Conservation (phyloP, 176 grass and related monocot species). For the Musa troglodytarum region DNA sequence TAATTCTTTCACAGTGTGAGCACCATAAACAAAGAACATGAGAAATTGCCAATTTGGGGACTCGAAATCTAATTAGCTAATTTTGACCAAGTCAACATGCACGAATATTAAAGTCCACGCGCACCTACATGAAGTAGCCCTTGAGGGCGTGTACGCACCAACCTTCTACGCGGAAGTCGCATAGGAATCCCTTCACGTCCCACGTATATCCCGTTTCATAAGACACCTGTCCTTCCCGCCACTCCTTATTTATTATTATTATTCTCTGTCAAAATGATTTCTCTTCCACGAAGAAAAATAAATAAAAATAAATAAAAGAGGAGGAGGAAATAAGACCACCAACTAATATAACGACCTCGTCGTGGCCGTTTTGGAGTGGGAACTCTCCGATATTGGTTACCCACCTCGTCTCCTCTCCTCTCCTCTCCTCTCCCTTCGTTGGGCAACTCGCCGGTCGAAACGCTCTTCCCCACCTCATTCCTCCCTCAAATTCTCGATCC, state of each 20-base stretch:
- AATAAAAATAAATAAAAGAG: neutral
- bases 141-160: no score
- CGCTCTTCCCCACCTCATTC: neutral
- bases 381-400: neutral
- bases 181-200: no score
- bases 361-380: neutral
- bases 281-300: no score
- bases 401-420: neutral
- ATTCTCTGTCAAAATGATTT: no score
- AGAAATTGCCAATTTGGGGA: no score
- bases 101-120: no score
- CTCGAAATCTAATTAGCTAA: no score
- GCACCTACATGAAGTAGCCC: no score
- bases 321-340: neutral
- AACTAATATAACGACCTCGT: conserved; percentile 5
- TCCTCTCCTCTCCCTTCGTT: neutral
- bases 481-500: neutral
- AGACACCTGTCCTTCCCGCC: conserved; percentile 10
- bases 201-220: neutral
- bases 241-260: neutral
- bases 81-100: no score
- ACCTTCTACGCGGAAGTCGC: no score
- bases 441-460: neutral
- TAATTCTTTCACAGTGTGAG: no score
- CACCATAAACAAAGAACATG: no score